These are phyloP conservation scores for Clonostachys chloroleuca DNA, from an alignment of 2,329 filamentous ascomycete genomes.

Conservation along the genomic window DNA sequence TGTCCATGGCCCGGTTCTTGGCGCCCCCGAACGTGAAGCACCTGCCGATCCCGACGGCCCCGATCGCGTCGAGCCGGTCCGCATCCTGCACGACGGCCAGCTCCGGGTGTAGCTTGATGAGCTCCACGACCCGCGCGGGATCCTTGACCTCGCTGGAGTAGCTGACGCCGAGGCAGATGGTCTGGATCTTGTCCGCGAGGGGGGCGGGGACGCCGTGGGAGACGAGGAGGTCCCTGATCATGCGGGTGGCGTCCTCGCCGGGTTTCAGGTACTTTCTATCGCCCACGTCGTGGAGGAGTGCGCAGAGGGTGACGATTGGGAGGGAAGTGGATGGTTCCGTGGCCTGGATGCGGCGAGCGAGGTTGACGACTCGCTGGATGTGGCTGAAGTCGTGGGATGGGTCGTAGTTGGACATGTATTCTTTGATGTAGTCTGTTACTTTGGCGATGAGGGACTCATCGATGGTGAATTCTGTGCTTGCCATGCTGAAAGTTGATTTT, in stretches of 20 bases:
- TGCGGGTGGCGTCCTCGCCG: constrained; percentile 50
- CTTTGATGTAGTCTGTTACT: constrained; percentile 59
- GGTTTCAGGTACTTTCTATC: constrained; percentile 74
- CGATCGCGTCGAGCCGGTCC: constrained; percentile 86
- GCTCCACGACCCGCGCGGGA: constrained; percentile 49
- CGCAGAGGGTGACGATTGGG: constrained; percentile 60
- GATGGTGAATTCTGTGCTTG: constrained; percentile 12
- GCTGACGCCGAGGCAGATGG: constrained; percentile 71
- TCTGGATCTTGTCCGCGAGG: constrained; percentile 64
- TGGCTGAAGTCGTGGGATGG: constrained; percentile 86
- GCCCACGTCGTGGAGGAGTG: constrained; percentile 82
- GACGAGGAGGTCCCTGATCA: constrained; percentile 50
- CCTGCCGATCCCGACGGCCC: constrained; percentile 77
- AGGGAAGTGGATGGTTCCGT: constrained; percentile 20
- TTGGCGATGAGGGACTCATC: constrained; percentile 43
- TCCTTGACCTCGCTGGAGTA: constrained; percentile 71
- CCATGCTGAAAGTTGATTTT: constrained; percentile 8
- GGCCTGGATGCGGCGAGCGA: constrained; percentile 62
- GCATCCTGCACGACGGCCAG: constrained; percentile 83
- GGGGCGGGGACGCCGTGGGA: constrained; percentile 48
- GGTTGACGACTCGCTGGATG: constrained; percentile 72
- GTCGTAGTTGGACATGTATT: constrained; percentile 76
- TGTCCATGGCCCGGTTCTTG: constrained; percentile 52
- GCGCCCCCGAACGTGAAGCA: constrained; percentile 63
- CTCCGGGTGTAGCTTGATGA: constrained; percentile 60